Conservation (phyloP, 108 stramenopile species). For the Schizochytrium sp. region DNA sequence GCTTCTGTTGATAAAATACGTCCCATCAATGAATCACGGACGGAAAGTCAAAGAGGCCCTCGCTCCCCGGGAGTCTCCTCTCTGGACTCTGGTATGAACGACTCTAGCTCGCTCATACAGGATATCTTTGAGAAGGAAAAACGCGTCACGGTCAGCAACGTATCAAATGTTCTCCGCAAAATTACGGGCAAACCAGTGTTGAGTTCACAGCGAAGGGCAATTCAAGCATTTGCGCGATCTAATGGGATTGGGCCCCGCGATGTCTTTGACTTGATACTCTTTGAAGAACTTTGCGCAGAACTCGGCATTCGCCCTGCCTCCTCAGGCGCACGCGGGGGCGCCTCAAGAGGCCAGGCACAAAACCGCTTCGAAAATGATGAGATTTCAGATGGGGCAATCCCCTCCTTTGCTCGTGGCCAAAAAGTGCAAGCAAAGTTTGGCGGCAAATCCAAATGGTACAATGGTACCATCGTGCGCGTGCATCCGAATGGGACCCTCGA, state of each 20-base stretch:
- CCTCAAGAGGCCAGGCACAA: neutral
- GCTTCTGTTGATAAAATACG: no score
- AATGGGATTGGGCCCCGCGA: neutral
- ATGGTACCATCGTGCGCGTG: conserved; percentile 32
- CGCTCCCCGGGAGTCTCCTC: no score
- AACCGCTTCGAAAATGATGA: neutral
- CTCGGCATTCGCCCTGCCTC: neutral
- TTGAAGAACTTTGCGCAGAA: neutral
- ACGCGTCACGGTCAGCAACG: neutral
- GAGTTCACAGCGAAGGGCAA: neutral
- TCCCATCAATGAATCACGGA: no score
- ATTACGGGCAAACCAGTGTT: neutral
- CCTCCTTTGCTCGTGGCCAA: conserved; percentile 20
- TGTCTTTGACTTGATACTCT: neutral
- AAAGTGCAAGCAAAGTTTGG: conserved; percentile 31
- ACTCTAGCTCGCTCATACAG: neutral
- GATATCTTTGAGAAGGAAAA: neutral
- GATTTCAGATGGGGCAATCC: neutral
- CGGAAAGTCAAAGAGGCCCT: no score
- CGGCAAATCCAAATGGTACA: conserved; percentile 27
- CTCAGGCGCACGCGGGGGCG: neutral
- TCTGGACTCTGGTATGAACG: neutral
- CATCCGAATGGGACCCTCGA: conserved; percentile 42
- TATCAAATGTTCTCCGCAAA: neutral
- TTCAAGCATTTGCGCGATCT: neutral